Base-by-base conservation (phyloP, 768 basidiomycete species). In the Heimioporus sp. region DNA sequence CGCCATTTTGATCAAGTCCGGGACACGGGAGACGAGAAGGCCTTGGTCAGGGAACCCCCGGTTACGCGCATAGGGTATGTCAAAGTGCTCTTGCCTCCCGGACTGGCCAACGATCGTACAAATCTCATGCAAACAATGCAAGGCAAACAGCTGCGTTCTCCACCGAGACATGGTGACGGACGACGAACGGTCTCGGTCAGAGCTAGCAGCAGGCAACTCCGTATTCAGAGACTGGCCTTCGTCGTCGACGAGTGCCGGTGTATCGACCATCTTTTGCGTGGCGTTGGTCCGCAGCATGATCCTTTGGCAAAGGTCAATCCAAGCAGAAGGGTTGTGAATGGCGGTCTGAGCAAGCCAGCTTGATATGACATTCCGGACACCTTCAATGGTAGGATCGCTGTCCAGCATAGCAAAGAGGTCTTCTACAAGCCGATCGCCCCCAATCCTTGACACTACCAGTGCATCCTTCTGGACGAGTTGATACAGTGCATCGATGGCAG, bases 381-480 rank as follows among this genome's bases (percentile, higher is more conserved):
- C 97, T 57, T 96, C 88, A 15, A 98, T 88, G 3, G 87, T 90
- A 0, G 94, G 87, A 64, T 97, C 93, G 59, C 93, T 94, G 63
- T 99, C 96, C 39, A 99, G 73, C 82, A 98, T 88, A 1, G 87
- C 87, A 64, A 99, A 98, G 6, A 99, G 76, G 53, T 97, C 92
- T 62, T 96, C 92, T 2, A 98, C 97, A 7, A 99, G 79, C 20
- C 81, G 81, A 70, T 98, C 96, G 2, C 97, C 97, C 16, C 96
- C 97, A 0, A 98, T 72, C 62, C 88, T 90, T 8, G 93, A 96
- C 80, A 98, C 91, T 2, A 85, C 76, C 13, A 94, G 70, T 0
- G 94, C 96, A 70, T 98, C 94, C 58, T 90, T 87, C 69, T 98
- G 97, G 1, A 98, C 93, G 24, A 98, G 89, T 62, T 98, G 95